Percentiles rank a stretch among this genome's conserved stretches.
These are phyloP conservation scores for Paramarasmius palmivorus DNA, from an alignment of 1,284 basidiomycete genomes.

Conservation along the genomic window DNA sequence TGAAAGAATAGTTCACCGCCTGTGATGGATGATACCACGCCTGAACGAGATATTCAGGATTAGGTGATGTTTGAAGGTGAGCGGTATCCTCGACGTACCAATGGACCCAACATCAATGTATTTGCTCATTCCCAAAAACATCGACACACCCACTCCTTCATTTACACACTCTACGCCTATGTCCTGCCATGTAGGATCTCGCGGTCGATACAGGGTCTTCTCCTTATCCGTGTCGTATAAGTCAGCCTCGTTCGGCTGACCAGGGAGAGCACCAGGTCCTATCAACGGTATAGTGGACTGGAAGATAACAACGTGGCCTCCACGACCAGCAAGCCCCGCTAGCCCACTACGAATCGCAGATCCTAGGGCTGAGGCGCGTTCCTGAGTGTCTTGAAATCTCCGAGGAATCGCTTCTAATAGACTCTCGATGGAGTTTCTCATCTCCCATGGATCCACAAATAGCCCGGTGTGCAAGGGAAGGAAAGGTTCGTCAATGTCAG, in stretches of 20 bases:
- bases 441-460: slow-evolving; percentile 78
- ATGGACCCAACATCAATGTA: slow-evolving; percentile 91
- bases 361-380: slow-evolving; percentile 71
- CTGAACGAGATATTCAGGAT: slow-evolving; percentile 32
- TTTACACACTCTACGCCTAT: slow-evolving; percentile 89
- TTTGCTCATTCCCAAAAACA: slow-evolving; percentile 85
- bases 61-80: slow-evolving; percentile 7
- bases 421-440: slow-evolving; percentile 65
- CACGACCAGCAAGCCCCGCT: slow-evolving; percentile 71
- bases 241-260: slow-evolving; percentile 63
- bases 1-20: slow-evolving; percentile 96
- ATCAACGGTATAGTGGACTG: slow-evolving; percentile 77
- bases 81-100: slow-evolving; percentile 42
- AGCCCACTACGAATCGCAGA: slow-evolving; percentile 77
- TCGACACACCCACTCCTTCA: slow-evolving; percentile 87
- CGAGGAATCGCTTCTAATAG: slow-evolving; percentile 69
- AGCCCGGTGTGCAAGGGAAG: slow-evolving; percentile 77
- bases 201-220: slow-evolving; percentile 75
- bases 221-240: slow-evolving; percentile 93
- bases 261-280: slow-evolving; percentile 72
- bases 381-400: slow-evolving; percentile 57
- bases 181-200: slow-evolving; percentile 77
- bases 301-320: slow-evolving; percentile 88
- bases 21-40: slow-evolving; percentile 69
- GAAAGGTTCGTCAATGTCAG: slow-evolving; percentile 92